Evolutionary conservation across 2,329 filamentous ascomycete species (phyloP).

Genomic region (Fusarium keratoplasticum): DNA sequence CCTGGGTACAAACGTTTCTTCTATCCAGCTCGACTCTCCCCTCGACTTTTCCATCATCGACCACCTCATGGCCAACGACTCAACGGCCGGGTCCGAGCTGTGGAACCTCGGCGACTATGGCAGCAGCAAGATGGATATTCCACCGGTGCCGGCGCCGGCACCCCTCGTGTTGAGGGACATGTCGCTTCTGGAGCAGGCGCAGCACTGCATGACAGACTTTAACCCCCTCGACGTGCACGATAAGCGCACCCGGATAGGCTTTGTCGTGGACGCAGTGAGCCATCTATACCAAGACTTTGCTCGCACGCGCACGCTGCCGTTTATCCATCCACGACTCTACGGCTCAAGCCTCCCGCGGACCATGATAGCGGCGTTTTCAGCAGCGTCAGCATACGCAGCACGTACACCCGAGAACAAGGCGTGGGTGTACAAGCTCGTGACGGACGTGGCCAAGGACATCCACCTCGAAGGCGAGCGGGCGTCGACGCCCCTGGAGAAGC

Average conservation of each 20-base stretch:
- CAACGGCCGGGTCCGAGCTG: constrained; percentile 34
- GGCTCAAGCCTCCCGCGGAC: constrained; percentile 52
- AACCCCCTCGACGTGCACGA: constrained; percentile 53
- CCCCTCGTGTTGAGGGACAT: constrained; percentile 47
- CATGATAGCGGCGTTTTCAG: constrained; percentile 55
- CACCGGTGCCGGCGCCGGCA: constrained; percentile 42
- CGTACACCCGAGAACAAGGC: constrained; percentile 52
- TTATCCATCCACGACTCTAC: constrained; percentile 58
- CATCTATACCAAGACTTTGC: constrained; percentile 51
- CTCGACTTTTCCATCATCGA: constrained; percentile 53
- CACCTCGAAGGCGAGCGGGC: constrained; percentile 50
- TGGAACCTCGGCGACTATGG: constrained; percentile 45
- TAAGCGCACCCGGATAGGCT: constrained; percentile 50
- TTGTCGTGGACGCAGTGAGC: constrained; percentile 48
- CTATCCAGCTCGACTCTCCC: constrained; percentile 43
- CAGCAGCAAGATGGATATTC: constrained; percentile 48
- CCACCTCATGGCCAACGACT: constrained; percentile 46
- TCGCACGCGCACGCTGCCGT: constrained; percentile 52
- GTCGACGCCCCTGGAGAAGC: constrained; percentile 50
- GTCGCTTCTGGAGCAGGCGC: constrained; percentile 38
- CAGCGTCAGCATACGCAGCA: constrained; percentile 53
- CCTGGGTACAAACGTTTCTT: constrained; percentile 34
- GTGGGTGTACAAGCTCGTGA: constrained; percentile 54
- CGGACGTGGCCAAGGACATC: constrained; percentile 53
- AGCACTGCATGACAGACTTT: constrained; percentile 38